These are phyloP conservation scores for Annona cherimola DNA, from an alignment of 164 flowering plant species.

Conservation along the genomic window DNA sequence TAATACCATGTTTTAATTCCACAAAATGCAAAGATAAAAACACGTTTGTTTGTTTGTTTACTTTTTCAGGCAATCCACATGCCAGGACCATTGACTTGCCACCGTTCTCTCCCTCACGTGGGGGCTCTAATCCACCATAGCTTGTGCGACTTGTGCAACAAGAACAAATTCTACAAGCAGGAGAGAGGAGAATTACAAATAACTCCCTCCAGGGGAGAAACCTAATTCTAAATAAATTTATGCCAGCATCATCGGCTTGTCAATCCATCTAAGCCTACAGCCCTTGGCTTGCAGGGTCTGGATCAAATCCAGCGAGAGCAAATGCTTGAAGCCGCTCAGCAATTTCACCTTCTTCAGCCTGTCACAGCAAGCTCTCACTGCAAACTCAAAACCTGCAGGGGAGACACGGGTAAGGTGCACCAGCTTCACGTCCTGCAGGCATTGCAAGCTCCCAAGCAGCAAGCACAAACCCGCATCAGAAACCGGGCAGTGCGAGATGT, in stretches of 20 bases:
- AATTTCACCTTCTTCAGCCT: conserved; percentile 68
- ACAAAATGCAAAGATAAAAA: too few relatives aligned
- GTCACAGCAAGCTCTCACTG: conserved; percentile 40
- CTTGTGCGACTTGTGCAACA: too few relatives aligned
- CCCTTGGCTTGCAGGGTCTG: conserved; percentile 42
- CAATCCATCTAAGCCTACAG: conserved; percentile 57
- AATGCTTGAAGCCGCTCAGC: conserved; percentile 27
- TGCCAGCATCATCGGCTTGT: conserved; percentile 13
- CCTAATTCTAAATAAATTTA: background rate
- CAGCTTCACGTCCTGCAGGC: conserved; percentile 66
- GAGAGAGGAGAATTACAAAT: too few relatives aligned
- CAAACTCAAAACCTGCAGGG: conserved; percentile 53
- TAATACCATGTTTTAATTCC: too few relatives aligned
- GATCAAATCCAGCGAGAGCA: conserved; percentile 45
- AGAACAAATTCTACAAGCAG: too few relatives aligned
- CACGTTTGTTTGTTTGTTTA: too few relatives aligned
- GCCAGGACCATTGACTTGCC: too few relatives aligned
- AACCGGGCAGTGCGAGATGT: conserved; percentile 46
- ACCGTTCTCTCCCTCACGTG: too few relatives aligned
- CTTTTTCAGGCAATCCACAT: too few relatives aligned
- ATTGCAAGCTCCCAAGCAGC: conserved; percentile 50
- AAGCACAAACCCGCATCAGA: conserved; percentile 47
- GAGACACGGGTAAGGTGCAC: conserved; percentile 46
- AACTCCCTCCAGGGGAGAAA: too few relatives aligned
- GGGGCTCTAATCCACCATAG: too few relatives aligned